Evolutionary conservation across 2,329 filamentous ascomycete genomes (phyloP).

Genomic region (Diaporthe sp.): DNA sequence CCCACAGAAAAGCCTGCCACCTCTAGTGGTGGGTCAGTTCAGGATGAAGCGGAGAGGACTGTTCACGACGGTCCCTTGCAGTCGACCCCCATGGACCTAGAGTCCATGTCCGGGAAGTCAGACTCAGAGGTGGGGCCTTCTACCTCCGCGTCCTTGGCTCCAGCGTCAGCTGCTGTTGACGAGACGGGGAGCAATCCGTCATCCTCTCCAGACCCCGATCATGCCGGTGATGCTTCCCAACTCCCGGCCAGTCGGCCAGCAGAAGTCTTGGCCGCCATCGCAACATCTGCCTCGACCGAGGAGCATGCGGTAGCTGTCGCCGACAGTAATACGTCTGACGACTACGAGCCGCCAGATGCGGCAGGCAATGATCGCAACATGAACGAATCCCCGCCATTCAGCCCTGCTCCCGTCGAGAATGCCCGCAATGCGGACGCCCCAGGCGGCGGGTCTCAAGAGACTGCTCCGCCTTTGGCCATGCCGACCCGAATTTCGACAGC

Average conservation of each 20-base stretch:
- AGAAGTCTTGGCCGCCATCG: not conserved
- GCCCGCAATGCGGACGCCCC: slow-evolving; percentile 48
- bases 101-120: slow-evolving; percentile 34
- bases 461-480: slow-evolving; percentile 40
- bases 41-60: not conserved
- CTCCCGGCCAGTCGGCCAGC: slow-evolving; percentile 9
- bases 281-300: not conserved
- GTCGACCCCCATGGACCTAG: slow-evolving; percentile 44
- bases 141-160: not conserved
- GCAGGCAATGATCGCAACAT: slow-evolving; percentile 43
- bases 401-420: slow-evolving; percentile 43
- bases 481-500: slow-evolving; percentile 51
- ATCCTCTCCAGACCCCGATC: not conserved
- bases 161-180: not conserved
- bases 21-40: not conserved
- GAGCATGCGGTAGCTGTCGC: slow-evolving; percentile 27
- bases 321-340: slow-evolving; percentile 58
- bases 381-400: slow-evolving; percentile 41
- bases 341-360: slow-evolving; percentile 68
- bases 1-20: not conserved
- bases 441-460: slow-evolving; percentile 44
- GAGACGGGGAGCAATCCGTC: not conserved
- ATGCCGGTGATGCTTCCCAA: not conserved
- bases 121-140: not conserved
- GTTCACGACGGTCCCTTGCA: slow-evolving; percentile 11